Evolutionary conservation across 345 rosid genomes (phyloP).

Genomic region (Corymbia maculata): DNA sequence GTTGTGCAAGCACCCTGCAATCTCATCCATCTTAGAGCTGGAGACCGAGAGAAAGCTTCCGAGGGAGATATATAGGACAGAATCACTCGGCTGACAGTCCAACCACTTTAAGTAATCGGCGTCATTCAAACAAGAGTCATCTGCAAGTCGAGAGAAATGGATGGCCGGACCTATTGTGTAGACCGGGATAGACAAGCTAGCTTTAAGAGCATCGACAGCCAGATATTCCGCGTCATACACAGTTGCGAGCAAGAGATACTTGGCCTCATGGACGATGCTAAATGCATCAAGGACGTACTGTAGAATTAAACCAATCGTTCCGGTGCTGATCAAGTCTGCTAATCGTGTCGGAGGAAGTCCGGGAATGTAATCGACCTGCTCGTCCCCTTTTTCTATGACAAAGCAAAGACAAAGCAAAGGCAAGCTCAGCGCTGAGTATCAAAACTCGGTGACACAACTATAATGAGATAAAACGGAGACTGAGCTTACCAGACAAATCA

Average conservation of each 20-base stretch:
- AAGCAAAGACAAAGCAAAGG: background rate
- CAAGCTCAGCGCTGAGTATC: no score
- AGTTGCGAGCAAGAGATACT: background rate
- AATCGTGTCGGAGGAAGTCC: background rate
- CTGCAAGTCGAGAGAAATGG: constrained; percentile 11
- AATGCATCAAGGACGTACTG: background rate
- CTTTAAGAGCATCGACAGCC: background rate
- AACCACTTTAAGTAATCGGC: constrained; percentile 13
- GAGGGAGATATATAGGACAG: constrained; percentile 26
- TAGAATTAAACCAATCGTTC: background rate
- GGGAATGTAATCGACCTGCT: background rate
- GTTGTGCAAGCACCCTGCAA: constrained; percentile 7
- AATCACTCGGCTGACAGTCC: constrained; percentile 16
- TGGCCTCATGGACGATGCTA: background rate
- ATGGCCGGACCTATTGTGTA: constrained; percentile 37
- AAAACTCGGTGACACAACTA: no score
- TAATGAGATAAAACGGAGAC: background rate
- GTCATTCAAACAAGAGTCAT: background rate
- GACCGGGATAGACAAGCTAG: background rate
- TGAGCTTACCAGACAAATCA: constrained; percentile 14
- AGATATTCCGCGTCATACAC: background rate
- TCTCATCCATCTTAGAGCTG: constrained; percentile 21
- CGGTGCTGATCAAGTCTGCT: background rate
- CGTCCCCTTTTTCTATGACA: background rate
- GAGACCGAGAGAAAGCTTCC: constrained; percentile 32